Conservation (phyloP, 2,329 filamentous ascomycete species). For the Gyromitra esculenta region DNA sequence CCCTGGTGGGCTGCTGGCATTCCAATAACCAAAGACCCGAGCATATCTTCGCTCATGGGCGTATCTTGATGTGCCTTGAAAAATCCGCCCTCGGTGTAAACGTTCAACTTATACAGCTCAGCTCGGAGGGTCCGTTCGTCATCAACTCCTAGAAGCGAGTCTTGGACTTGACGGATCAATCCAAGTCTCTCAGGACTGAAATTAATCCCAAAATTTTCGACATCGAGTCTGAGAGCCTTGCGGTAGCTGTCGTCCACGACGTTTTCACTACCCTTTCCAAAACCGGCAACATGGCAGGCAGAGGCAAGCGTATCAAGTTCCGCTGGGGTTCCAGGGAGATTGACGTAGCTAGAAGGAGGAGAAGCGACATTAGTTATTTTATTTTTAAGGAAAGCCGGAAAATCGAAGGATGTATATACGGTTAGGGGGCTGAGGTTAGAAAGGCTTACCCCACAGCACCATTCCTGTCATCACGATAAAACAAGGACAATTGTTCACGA, state of each 20-base stretch:
- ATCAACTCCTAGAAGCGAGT: constrained; percentile 61
- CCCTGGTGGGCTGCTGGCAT: constrained; percentile 13
- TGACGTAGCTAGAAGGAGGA: background rate
- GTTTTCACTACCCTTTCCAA: constrained; percentile 61
- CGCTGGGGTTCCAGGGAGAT: constrained; percentile 5
- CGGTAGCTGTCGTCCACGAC: constrained; percentile 67
- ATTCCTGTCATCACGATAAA: constrained; percentile 5
- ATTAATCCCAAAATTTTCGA: constrained; percentile 62
- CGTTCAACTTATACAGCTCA: constrained; percentile 70
- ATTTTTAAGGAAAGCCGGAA: too few relatives aligned
- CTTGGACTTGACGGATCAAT: constrained; percentile 66
- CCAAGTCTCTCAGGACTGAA: constrained; percentile 67
- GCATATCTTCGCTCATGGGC: constrained; percentile 17
- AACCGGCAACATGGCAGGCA: constrained; percentile 46
- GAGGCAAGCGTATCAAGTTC: background rate
- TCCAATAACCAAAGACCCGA: constrained; percentile 15
- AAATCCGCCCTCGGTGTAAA: constrained; percentile 55
- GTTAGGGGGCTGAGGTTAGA: background rate
- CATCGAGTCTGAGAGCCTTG: constrained; percentile 67
- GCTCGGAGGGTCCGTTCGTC: constrained; percentile 62
- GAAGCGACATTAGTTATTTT: too few relatives aligned
- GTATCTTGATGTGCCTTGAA: constrained; percentile 27
- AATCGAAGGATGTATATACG: background rate
- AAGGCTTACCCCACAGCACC: background rate
- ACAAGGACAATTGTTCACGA: constrained; percentile 4